Evolutionary conservation across 768 basidiomycete species (phyloP).

Genomic region (Sporobolomyces phaffii): DNA sequence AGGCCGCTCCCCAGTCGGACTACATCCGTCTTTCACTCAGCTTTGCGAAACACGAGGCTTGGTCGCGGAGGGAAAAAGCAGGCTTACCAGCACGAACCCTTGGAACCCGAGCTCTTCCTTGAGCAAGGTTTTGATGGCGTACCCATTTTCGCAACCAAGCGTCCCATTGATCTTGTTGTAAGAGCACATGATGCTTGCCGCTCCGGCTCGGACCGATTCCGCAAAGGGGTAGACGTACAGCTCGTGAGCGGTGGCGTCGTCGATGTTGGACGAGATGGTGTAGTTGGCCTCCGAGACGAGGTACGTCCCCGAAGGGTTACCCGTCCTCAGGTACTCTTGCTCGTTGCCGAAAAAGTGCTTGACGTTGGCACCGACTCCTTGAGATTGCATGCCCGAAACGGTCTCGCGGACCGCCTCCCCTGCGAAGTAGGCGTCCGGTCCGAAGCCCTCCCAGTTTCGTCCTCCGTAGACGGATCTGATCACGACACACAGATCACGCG

Average conservation of each 20-base stretch:
- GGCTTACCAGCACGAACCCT: conserved; percentile 1
- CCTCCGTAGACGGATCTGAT: not conserved
- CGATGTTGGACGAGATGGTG: conserved; percentile 52
- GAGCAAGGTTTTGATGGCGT: conserved; percentile 63
- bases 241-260: conserved; percentile 44
- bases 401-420: conserved; percentile 10
- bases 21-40: too few species aligned
- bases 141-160: conserved; percentile 65
- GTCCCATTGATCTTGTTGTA: conserved; percentile 38
- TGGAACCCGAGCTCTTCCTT: conserved; percentile 58
- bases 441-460: conserved; percentile 23
- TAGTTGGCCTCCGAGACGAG: conserved; percentile 39
- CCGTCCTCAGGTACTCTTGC: conserved; percentile 47
- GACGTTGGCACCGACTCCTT: conserved; percentile 30
- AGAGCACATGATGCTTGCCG: conserved; percentile 31
- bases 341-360: conserved; percentile 43
- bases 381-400: conserved; percentile 33
- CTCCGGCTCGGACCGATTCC: conserved; percentile 12
- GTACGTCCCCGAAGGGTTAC: conserved; percentile 16
- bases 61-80: too few species aligned
- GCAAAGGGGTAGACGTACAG: conserved; percentile 27
- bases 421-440: conserved; percentile 21
- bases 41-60: too few species aligned
- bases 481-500: not conserved
- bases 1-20: conserved; percentile 13